Evolutionary conservation across 495 filamentous ascomycete species (phyloP).

Genomic region (Staphylotrichum longicolle): DNA sequence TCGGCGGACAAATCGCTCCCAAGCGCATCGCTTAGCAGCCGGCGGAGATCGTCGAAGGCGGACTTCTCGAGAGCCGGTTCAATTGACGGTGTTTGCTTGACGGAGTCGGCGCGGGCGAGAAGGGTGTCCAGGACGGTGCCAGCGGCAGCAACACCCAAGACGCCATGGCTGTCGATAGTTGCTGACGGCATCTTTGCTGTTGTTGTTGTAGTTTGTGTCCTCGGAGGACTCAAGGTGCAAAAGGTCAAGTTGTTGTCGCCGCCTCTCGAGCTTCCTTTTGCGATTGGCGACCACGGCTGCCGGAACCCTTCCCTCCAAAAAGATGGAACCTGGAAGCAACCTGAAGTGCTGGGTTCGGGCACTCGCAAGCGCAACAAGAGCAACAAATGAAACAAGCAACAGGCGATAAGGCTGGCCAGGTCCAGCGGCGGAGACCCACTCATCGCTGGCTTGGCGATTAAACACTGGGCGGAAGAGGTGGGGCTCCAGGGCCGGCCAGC

Average conservation of each 20-base stretch:
- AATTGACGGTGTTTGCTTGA: conserved; percentile 65
- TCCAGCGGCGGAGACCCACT: background rate
- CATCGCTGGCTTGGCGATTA: conserved; percentile 4
- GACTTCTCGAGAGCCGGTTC: conserved; percentile 73
- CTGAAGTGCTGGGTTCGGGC: no score
- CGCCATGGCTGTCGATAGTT: conserved; percentile 43
- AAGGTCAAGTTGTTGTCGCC: background rate
- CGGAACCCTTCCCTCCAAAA: no score
- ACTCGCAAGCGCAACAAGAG: background rate
- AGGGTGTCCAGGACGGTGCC: conserved; percentile 57
- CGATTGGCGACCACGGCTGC: no score
- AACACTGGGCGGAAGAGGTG: background rate
- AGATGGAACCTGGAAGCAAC: no score
- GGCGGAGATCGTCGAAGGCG: conserved; percentile 52
- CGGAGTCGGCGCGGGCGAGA: conserved; percentile 58
- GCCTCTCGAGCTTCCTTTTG: background rate
- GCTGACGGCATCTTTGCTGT: conserved; percentile 41
- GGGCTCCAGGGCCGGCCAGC: background rate
- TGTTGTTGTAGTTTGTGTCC: background rate
- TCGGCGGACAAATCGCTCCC: conserved; percentile 22
- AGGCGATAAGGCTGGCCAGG: conserved; percentile 4
- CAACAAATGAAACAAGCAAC: background rate
- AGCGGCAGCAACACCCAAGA: conserved; percentile 57
- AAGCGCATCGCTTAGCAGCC: conserved; percentile 41
- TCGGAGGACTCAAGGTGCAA: background rate